Conservation (phyloP, 495 filamentous ascomycete genomes). For the Sabuloglossum arenarium region DNA sequence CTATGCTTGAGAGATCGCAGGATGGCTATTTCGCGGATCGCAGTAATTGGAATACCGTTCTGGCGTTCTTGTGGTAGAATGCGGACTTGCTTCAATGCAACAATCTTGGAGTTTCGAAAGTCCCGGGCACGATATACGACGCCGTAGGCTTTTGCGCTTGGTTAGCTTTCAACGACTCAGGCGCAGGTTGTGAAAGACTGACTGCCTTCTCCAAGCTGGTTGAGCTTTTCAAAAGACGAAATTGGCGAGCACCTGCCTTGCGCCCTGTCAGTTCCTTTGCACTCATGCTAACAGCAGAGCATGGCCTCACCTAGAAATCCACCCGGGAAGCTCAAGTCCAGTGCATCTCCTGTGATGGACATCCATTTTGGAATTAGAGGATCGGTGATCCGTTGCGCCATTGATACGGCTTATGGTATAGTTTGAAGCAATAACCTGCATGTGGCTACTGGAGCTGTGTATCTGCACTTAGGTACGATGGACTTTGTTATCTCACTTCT, state of each 20-base stretch:
- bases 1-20: slow-evolving; percentile 21
- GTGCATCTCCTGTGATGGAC: slow-evolving; percentile 19
- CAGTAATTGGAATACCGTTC: slow-evolving; percentile 26
- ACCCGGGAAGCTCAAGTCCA: slow-evolving; percentile 18
- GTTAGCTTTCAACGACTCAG: background rate
- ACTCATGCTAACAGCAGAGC: background rate
- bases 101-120: slow-evolving; percentile 15
- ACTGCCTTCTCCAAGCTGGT: slow-evolving; percentile 25
- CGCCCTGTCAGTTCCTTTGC: background rate
- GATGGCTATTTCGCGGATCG: slow-evolving; percentile 25
- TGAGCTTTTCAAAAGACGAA: slow-evolving; percentile 20
- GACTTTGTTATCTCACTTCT: background rate
- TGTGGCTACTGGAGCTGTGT: too few species aligned
- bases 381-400: background rate
- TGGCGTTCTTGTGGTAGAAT: slow-evolving; percentile 21
- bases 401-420: background rate
- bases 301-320: background rate
- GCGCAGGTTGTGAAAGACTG: slow-evolving; percentile 7
- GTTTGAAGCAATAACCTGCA: too few species aligned
- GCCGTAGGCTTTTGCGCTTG: slow-evolving; percentile 18
- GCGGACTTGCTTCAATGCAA: slow-evolving; percentile 25
- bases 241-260: slow-evolving; percentile 21
- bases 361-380: slow-evolving; percentile 13
- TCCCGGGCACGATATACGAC: slow-evolving; percentile 23
- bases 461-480: too few species aligned